A percentile compares a stretch with the other conserved stretches of the same genome.
Conservation (phyloP, 1,139 yeast species). For the Lodderomyces margitis region DNA sequence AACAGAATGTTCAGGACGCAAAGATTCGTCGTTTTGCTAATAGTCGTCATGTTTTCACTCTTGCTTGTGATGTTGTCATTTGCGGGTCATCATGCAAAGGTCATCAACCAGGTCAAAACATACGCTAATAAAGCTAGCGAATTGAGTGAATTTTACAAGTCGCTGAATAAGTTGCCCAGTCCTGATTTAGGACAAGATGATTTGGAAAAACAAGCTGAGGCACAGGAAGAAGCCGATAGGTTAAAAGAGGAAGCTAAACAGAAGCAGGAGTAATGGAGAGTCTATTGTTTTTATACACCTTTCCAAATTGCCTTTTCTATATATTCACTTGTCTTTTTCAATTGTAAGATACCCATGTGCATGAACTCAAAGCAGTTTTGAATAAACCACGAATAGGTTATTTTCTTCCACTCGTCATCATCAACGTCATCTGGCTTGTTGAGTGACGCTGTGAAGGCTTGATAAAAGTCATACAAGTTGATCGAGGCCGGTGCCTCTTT, state of each 20-base stretch:
- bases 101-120: constrained; percentile 16
- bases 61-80: constrained; percentile 24
- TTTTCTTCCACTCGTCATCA: constrained; percentile 38
- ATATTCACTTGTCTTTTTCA: constrained; percentile 45
- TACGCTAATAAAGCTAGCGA: constrained; percentile 18
- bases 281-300: constrained; percentile 24
- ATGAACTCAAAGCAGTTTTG: constrained; percentile 43
- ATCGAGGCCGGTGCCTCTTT: constrained; percentile 77
- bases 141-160: constrained; percentile 13
- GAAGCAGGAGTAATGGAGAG: constrained; percentile 3
- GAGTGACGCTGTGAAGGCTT: constrained; percentile 63
- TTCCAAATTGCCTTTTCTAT: constrained; percentile 47
- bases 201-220: constrained; percentile 15
- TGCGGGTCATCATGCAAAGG: constrained; percentile 22
- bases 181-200: constrained; percentile 8
- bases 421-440: constrained; percentile 20
- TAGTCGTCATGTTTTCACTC: constrained; percentile 22
- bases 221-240: constrained; percentile 14
- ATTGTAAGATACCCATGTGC: constrained; percentile 40
- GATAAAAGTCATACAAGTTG: constrained; percentile 75
- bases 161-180: constrained; percentile 3
- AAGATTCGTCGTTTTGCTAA: constrained; percentile 21
- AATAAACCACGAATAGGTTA: constrained; percentile 42
- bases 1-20: constrained; percentile 32
- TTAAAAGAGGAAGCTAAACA: constrained; percentile 8